Evolutionary conservation across 2,329 filamentous ascomycete genomes (phyloP), one percentile per base, ranked within the genome.

Genomic region (Acarospora socialis): DNA sequence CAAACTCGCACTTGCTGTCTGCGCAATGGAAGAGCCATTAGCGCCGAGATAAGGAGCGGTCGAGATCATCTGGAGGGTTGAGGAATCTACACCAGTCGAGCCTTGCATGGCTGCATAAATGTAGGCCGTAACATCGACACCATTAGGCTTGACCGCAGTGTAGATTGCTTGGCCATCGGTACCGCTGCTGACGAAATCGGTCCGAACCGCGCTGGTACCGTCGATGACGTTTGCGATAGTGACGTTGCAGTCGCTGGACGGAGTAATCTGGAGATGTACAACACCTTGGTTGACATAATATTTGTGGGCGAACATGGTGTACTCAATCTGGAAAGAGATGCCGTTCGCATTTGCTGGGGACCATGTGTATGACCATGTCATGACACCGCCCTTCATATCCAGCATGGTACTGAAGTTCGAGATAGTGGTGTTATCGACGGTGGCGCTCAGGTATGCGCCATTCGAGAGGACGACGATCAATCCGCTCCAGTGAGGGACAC

Each of bases 351-450:
- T 50, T 7, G 47, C 49, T 1, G 77, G 77, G 3, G 57, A 66
- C 78, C 78, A 83, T 5, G 56, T 70, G 44, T 78, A 80, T 3
- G 60, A 57, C 73, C 77, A 82, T 9, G 61, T 63, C 37, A 75
- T 56, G 6, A 76, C 48, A 1, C 73, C 77, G n/a, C 62, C 64
- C 41, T 67, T 69, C 45, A 78, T 68, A 44, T 77, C 68, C 32
- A 78, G 61, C 0, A 63, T 70, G 0, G 75, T 72, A 8, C 49
- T 53, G 46, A 79, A 82, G 37, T 68, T 56, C 3, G 63, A 65
- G 33, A 83, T 68, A 9, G 73, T 68, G 0, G 54, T 54, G 19
- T 61, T 65, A 28, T 70, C 59, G 2, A 76, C 72, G 0, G 61
- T 69, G 3, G 76, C 70, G 54, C 77, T 66, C 19, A 82, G 57